Conservation (phyloP, 148 eudicot species). For the Rhododendron vialii region DNA sequence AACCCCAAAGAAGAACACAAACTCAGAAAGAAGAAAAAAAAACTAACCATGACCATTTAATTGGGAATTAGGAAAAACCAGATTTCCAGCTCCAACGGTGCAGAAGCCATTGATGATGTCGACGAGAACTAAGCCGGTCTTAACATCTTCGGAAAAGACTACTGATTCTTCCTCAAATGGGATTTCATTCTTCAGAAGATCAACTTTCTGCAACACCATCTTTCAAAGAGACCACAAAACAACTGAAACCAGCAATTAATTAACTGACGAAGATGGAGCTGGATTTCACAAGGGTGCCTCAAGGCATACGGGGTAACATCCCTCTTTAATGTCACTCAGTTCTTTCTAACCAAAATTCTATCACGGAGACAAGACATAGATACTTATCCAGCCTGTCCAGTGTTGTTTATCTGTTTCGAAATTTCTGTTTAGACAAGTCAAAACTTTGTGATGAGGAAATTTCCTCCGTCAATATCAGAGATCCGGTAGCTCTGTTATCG, state of each 20-base stretch:
- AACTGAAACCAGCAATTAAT: neutral
- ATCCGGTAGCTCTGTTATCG: neutral
- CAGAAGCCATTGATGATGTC: slow-evolving; percentile 51
- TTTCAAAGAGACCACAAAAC: neutral
- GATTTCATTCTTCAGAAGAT: slow-evolving; percentile 30
- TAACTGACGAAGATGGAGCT: neutral
- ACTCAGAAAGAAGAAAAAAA: neutral
- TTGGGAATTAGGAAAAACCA: slow-evolving; percentile 11
- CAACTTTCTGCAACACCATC: slow-evolving; percentile 26
- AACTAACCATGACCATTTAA: neutral
- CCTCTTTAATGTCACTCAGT: neutral
- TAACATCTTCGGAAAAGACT: slow-evolving; percentile 15
- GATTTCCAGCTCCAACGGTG: slow-evolving; percentile 37
- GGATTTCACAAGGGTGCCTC: neutral
- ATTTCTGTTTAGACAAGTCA: neutral
- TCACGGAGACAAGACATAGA: neutral
- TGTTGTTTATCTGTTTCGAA: neutral
- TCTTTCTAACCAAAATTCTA: neutral
- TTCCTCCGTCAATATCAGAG: neutral
- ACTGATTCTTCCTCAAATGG: slow-evolving; percentile 32
- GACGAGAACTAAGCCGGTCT: slow-evolving; percentile 30
- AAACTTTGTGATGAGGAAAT: neutral
- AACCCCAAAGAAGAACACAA: neutral
- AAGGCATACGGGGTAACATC: neutral
- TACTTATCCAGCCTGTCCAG: neutral